These are phyloP conservation scores for Rhizoctonia solani DNA, from an alignment of 1,284 basidiomycete species.

Conservation along the genomic window DNA sequence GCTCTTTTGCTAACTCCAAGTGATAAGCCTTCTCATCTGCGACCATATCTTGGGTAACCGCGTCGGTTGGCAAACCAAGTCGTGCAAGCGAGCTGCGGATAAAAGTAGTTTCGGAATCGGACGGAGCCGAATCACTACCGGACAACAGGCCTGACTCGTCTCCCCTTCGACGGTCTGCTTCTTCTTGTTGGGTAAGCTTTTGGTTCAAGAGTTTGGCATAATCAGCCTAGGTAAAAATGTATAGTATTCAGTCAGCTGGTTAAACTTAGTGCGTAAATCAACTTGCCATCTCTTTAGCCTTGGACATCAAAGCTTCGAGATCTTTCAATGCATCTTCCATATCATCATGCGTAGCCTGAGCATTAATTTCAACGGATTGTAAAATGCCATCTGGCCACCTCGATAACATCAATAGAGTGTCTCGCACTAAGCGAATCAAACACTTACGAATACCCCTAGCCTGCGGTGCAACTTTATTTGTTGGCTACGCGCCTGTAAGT, in stretches of 20 bases:
- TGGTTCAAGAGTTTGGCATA: conserved; percentile 88
- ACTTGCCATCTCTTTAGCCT: conserved; percentile 88
- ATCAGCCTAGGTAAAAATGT: conserved; percentile 50
- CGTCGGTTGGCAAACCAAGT: conserved; percentile 80
- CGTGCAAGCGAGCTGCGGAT: conserved; percentile 87
- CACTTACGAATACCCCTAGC: conserved; percentile 28
- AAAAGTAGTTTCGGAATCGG: conserved; percentile 77
- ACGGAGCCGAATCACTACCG: conserved; percentile 34
- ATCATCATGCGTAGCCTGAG: conserved; percentile 63
- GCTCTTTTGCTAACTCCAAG: conserved; percentile 81
- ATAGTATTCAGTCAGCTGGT: background rate
- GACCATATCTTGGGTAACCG: conserved; percentile 91
- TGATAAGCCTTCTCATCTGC: conserved; percentile 80
- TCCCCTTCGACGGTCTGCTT: conserved; percentile 39
- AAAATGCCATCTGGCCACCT: conserved; percentile 72
- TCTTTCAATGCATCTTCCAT: conserved; percentile 85
- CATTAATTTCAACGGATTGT: conserved; percentile 68
- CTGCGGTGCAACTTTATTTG: conserved; percentile 16
- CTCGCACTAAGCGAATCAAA: background rate
- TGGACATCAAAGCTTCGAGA: conserved; percentile 88
- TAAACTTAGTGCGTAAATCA: background rate
- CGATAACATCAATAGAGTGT: background rate
- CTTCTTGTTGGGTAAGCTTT: conserved; percentile 67
- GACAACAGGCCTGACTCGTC: conserved; percentile 28
- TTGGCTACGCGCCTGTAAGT: background rate